Conservation (phyloP, 345 rosid species). For the Populus simonii region DNA sequence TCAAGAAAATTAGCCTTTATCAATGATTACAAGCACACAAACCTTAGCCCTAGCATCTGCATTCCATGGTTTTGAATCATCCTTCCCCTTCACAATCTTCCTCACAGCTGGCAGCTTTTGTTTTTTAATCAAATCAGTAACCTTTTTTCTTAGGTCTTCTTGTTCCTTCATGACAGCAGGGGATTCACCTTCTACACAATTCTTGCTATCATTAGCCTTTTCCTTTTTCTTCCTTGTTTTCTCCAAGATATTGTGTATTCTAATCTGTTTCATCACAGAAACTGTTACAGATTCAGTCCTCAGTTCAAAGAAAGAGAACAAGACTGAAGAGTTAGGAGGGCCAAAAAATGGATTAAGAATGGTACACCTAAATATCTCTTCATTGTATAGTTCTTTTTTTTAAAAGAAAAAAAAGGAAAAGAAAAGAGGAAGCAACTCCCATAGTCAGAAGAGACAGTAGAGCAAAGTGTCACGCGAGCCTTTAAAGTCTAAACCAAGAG, state of each 20-base stretch:
- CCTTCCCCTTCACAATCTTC: conserved; percentile 69
- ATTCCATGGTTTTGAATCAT: conserved; percentile 67
- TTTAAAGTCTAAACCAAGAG: not conserved
- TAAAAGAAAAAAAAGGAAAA: not conserved
- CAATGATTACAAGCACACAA: conserved; percentile 25
- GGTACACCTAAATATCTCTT: not conserved
- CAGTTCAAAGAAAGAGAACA: not conserved
- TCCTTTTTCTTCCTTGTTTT: conserved; percentile 68
- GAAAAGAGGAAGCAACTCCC: not conserved
- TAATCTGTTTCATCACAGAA: conserved; percentile 47
- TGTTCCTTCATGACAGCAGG: conserved; percentile 41
- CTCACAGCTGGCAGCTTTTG: conserved; percentile 78
- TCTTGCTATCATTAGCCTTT: conserved; percentile 35
- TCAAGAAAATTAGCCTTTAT: conserved; percentile 5
- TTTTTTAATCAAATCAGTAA: conserved; percentile 67
- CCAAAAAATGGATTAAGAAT: conserved; percentile 3
- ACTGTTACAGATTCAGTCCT: conserved; percentile 7
- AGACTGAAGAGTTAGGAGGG: not conserved
- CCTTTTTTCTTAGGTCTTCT: conserved; percentile 71
- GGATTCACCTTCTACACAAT: conserved; percentile 41
- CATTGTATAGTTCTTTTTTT: not conserved
- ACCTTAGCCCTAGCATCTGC: conserved; percentile 83
- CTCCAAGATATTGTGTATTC: conserved; percentile 70
- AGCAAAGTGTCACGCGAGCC: not conserved
- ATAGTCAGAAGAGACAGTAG: not conserved